phyloP scores from a whole-genome alignment of 2,329 filamentous ascomycete genomes.

The Fusarium stilboides region DNA sequence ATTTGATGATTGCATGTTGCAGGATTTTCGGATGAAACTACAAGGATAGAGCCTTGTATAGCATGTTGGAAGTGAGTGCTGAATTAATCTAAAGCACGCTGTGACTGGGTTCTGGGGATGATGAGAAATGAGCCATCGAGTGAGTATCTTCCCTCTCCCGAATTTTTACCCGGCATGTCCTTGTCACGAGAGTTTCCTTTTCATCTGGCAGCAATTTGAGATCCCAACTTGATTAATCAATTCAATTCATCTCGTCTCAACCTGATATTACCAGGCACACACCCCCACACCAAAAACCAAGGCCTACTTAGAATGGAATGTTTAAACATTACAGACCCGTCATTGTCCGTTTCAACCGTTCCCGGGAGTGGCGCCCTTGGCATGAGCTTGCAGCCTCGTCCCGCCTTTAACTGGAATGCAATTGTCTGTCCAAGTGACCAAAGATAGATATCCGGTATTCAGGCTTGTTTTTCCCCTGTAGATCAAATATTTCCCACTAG shows the following conservation, averaged over 20 bases:
- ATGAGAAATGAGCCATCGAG: neutral
- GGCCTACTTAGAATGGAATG: constrained; percentile 27
- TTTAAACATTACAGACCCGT: constrained; percentile 16
- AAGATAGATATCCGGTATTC: constrained; percentile 2
- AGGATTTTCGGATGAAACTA: constrained; percentile 17
- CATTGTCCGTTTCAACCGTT: constrained; percentile 39
- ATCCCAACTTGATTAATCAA: neutral
- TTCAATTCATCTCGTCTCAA: constrained; percentile 11
- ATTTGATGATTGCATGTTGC: neutral
- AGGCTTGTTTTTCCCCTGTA: constrained; percentile 2
- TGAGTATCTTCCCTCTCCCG: neutral
- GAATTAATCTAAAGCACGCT: constrained; percentile 3
- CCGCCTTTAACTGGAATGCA: constrained; percentile 30
- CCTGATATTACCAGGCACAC: constrained; percentile 1
- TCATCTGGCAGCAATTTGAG: neutral
- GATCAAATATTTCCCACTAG: constrained; percentile 12
- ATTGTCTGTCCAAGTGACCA: neutral
- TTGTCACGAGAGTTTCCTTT: constrained; percentile 7
- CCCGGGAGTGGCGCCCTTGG: constrained; percentile 40
- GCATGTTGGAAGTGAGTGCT: neutral
- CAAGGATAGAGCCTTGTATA: neutral
- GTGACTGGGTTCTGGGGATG: neutral
- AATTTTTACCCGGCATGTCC: constrained; percentile 2
- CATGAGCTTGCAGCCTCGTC: constrained; percentile 20
- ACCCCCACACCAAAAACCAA: neutral